Base-by-base conservation (phyloP, 2,329 filamentous ascomycete species). In the Pseudogymnoascus sp. region DNA sequence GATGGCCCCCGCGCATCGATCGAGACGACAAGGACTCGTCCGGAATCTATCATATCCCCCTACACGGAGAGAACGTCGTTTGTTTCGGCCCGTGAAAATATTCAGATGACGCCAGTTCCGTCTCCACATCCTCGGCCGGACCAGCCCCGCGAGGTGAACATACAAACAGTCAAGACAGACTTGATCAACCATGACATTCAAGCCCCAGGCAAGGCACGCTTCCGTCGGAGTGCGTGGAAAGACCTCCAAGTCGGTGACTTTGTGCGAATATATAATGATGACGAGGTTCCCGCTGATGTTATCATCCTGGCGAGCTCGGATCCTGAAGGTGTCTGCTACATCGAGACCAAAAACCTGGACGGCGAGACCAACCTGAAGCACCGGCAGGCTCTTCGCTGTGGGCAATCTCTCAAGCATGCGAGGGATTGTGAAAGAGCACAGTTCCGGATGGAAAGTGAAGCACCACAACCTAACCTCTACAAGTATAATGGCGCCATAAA, bases 311-410 rank as follows among this genome's bases (percentile, higher is more conserved):
- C 94, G 2, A 97, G 94, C 0, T 96, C 94, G 2, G 94, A 97
- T 68, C 82, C 88, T 1, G 94, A 99, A 68, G 94, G 94, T 58
- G 90, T 90, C 37, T 99, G 94, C 75, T 97, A 97, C 69, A 89
- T 99, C 20, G 94, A 99, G 75, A 99, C 94, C 2, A 99, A 97
- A 78, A 97, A 96, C 71, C 73, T 99, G 78, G 94, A 99, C 70
- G 94, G 94, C 58, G 94, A 99, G 76, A 99, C 94, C 2, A 99
- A 99, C 69, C 77, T 99, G 65, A 99, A 99, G 75, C 91, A 97
- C 64, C 88, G 94, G 63, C 90, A 93, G 70, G 91, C 94, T 18
- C 81, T 99, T 39, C 89, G 93, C 65, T 94, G 90, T 70, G 90
- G 92, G 12, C 86, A 89, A 60, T 79, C 84, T 53, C 81, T 97